These are phyloP conservation scores for Porphyrellus sp. DNA, from an alignment of 1,284 basidiomycete genomes.

Conservation along the genomic window DNA sequence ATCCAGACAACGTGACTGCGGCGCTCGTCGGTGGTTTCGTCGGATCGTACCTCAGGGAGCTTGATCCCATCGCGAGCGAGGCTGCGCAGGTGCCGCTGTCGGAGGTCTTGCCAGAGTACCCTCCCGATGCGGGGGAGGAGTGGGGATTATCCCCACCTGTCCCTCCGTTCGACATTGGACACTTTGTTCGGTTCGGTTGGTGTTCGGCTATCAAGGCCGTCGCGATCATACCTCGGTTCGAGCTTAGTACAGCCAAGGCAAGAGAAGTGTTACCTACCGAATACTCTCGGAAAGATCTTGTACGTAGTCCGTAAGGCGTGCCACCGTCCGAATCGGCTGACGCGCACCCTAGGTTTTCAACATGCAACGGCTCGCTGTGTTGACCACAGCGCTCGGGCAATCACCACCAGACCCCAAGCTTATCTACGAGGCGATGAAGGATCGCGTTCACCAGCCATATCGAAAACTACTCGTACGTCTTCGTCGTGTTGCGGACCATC, in stretches of 20 bases:
- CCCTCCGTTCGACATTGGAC: conserved; percentile 90
- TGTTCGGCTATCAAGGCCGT: conserved; percentile 85
- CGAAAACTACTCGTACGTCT: conserved; percentile 75
- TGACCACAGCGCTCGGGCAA: conserved; percentile 91
- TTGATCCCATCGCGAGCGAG: conserved; percentile 72
- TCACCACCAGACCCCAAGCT: conserved; percentile 90
- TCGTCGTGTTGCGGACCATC: neutral
- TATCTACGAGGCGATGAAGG: conserved; percentile 99
- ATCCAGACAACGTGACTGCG: conserved; percentile 99
- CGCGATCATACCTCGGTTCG: conserved; percentile 94
- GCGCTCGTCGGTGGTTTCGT: conserved; percentile 97
- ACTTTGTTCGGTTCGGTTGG: conserved; percentile 93
- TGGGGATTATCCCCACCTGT: conserved; percentile 90
- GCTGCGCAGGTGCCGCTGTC: conserved; percentile 90
- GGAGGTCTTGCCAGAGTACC: conserved; percentile 97
- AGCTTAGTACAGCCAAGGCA: conserved; percentile 94
- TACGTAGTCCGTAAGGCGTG: conserved; percentile 42
- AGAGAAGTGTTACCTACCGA: conserved; percentile 80
- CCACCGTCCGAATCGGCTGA: conserved; percentile 2
- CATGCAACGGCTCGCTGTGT: conserved; percentile 93
- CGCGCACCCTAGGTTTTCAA: conserved; percentile 83
- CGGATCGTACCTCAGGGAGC: conserved; percentile 93
- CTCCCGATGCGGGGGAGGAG: conserved; percentile 83
- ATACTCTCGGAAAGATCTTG: conserved; percentile 91
- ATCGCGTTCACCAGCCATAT: conserved; percentile 97